A percentile compares a stretch with the other conserved stretches of the same genome.
Evolutionary conservation across 306 rosid genomes (phyloP).

Genomic region (Oxytropis ochrocephala): DNA sequence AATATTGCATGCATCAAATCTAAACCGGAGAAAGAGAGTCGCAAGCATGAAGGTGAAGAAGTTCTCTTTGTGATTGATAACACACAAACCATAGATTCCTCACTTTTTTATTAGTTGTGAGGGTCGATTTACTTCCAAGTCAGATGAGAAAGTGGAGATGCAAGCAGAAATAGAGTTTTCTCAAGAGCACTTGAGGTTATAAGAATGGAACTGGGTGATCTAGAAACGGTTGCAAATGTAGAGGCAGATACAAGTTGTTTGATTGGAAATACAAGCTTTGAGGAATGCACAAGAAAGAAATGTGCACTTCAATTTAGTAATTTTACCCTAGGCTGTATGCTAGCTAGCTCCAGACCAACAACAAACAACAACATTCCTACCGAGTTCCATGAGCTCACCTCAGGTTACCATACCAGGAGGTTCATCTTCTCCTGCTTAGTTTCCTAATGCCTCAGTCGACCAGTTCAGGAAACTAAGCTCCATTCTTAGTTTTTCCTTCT

Average conservation of each 20-base stretch:
- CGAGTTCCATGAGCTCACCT: no score
- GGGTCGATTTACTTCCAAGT: slow-evolving; percentile 35
- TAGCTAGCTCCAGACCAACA: no score
- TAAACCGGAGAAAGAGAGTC: slow-evolving; percentile 71
- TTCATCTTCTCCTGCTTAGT: no score
- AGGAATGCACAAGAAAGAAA: slow-evolving; percentile 21
- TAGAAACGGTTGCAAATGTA: slow-evolving; percentile 25
- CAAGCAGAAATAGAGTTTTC: slow-evolving; percentile 33
- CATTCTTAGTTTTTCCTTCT: no score
- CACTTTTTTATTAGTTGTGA: slow-evolving; percentile 36
- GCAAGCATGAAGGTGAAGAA: slow-evolving; percentile 60
- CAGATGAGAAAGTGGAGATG: slow-evolving; percentile 37
- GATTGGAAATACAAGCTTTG: slow-evolving; percentile 27
- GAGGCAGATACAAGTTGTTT: slow-evolving; percentile 21
- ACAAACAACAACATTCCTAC: no score
- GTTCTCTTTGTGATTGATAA: slow-evolving; percentile 77
- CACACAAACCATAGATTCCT: slow-evolving; percentile 44
- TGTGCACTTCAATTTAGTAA: slow-evolving; percentile 16
- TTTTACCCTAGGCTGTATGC: no score
- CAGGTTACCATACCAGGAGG: no score
- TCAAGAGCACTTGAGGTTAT: slow-evolving; percentile 23
- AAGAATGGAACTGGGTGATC: slow-evolving; percentile 41
- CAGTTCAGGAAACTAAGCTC: no score
- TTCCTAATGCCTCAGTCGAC: no score
- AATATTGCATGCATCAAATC: slow-evolving; percentile 45